phyloP scores from a whole-genome alignment of 2,329 filamentous ascomycete genomes.

The Purpureocillium lavendulum region DNA sequence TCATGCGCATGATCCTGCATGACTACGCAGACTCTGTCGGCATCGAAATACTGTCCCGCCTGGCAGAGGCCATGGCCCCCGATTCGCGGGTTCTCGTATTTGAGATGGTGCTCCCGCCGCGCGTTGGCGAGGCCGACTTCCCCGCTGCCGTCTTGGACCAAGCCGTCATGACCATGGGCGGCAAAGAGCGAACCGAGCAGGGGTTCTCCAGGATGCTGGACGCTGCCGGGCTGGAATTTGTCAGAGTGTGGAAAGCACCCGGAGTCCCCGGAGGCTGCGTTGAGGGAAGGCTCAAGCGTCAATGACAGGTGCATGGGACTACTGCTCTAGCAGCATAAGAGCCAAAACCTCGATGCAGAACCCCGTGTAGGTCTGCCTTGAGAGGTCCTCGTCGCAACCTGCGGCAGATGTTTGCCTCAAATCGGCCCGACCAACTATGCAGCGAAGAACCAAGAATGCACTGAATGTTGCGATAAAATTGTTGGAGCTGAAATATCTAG shows the following conservation, averaged over 20 bases:
- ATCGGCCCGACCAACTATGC: too few species aligned
- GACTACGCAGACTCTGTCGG: slow-evolving; percentile 20
- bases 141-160: slow-evolving; percentile 20
- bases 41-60: slow-evolving; percentile 16
- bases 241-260: slow-evolving; percentile 14
- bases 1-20: slow-evolving; percentile 25
- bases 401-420: too few species aligned
- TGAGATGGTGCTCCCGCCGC: slow-evolving; percentile 21
- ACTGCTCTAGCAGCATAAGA: too few species aligned
- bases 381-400: neutral
- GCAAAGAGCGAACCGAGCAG: slow-evolving; percentile 21
- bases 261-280: slow-evolving; percentile 17
- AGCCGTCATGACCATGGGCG: slow-evolving; percentile 23
- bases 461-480: slow-evolving; percentile 1
- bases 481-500: neutral
- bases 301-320: too few species aligned
- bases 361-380: neutral
- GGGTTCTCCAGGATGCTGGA: slow-evolving; percentile 20
- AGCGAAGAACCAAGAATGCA: too few species aligned
- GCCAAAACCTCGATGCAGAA: too few species aligned
- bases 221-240: slow-evolving; percentile 19
- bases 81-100: slow-evolving; percentile 21
- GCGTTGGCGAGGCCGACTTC: slow-evolving; percentile 20
- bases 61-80: slow-evolving; percentile 18
- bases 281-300: slow-evolving; percentile 12